Evolutionary conservation across 345 rosid species (phyloP).

Genomic region (Raphanus sativus): DNA sequence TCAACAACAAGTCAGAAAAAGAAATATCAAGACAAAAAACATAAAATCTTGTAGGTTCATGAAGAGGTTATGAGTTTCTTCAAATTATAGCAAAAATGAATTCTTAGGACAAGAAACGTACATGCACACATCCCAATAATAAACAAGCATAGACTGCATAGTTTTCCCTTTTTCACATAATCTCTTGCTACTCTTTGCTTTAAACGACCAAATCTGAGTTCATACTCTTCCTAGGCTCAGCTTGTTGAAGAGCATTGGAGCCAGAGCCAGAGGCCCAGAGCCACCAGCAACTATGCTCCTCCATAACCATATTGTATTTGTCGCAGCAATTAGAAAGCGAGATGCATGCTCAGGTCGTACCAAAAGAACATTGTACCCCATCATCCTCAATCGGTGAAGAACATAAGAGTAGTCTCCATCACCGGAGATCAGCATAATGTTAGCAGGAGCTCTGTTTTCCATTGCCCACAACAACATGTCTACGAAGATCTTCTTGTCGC

Average conservation of each 20-base stretch:
- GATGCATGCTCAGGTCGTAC: slow-evolving; percentile 67
- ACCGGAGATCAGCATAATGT: slow-evolving; percentile 69
- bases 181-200: slow-evolving; percentile 23
- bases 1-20: background rate
- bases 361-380: slow-evolving; percentile 73
- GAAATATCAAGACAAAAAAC: background rate
- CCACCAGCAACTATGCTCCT: slow-evolving; percentile 48
- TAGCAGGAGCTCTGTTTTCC: slow-evolving; percentile 75
- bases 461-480: slow-evolving; percentile 87
- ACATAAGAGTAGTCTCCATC: slow-evolving; percentile 83
- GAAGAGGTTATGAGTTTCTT: background rate
- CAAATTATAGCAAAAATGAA: background rate
- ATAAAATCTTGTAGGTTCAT: background rate
- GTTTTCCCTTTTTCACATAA: background rate
- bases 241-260: slow-evolving; percentile 32
- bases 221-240: slow-evolving; percentile 32
- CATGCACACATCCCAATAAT: background rate
- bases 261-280: slow-evolving; percentile 36
- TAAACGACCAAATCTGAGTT: background rate
- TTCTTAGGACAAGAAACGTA: background rate
- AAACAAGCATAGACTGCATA: background rate
- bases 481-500: slow-evolving; percentile 80
- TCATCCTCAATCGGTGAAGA: slow-evolving; percentile 75
- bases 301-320: slow-evolving; percentile 71
- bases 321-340: slow-evolving; percentile 60